Evolutionary conservation across 2,329 filamentous ascomycete genomes (phyloP).

Genomic region (Sclerotinia subarctica): DNA sequence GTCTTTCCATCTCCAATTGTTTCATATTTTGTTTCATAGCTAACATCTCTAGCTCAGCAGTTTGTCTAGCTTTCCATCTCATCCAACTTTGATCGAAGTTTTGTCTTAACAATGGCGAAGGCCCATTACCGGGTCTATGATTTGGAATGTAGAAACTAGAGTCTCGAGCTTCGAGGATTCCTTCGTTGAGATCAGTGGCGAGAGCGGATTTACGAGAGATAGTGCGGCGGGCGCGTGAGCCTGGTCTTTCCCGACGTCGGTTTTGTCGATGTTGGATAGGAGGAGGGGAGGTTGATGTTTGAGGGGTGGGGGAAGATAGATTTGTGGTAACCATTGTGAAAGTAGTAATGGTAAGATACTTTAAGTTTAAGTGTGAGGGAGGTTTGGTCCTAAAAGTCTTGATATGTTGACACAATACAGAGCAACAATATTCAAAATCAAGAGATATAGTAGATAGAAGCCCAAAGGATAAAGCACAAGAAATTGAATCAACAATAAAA

Average conservation of each 20-base stretch:
- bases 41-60: constrained; percentile 24
- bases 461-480: not conserved
- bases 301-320: not conserved
- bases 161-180: constrained; percentile 33
- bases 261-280: constrained; percentile 34
- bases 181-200: constrained; percentile 31
- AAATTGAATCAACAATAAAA: not conserved
- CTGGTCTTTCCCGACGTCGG: constrained; percentile 36
- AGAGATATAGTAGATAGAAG: not conserved
- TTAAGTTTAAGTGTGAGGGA: not conserved
- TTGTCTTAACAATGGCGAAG: constrained; percentile 36
- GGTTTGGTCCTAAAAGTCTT: not conserved
- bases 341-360: not conserved
- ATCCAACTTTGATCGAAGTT: constrained; percentile 38
- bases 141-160: constrained; percentile 29
- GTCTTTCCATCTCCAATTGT: constrained; percentile 3
- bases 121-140: constrained; percentile 8
- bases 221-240: constrained; percentile 35
- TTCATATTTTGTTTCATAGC: not conserved
- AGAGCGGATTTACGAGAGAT: constrained; percentile 32
- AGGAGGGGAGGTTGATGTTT: constrained; percentile 16
- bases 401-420: not conserved
- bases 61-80: constrained; percentile 36
- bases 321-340: not conserved
- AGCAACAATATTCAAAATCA: not conserved